Base-by-base conservation (phyloP, 1,284 basidiomycete species). In the Kwoniella shivajii region DNA sequence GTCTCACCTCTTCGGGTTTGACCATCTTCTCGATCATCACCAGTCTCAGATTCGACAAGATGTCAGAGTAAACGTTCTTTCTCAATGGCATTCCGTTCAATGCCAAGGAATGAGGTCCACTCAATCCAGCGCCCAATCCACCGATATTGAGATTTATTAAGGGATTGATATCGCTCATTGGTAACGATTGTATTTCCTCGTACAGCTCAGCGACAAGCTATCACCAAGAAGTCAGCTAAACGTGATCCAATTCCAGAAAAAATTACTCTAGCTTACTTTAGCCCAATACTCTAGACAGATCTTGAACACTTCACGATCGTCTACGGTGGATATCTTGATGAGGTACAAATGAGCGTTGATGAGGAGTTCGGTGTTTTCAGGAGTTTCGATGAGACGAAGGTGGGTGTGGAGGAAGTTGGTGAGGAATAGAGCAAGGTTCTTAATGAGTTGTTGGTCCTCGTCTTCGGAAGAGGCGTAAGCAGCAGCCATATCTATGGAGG, bases 21-120 rank as follows among this genome's bases (percentile, higher is more conserved):
- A 98, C 96, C 96, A 99, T 99, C 72, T 92, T 87, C 79, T 98
- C 95, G 68, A 99, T 97, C 77, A 99, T 93, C 47, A 99, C 95
- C 61, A 99, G 80, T 37, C 96, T 86, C 63, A 99, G 79, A 76
- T 99, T 98, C 47, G 90, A 94, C 56, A 99, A 82, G 27, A 99
- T 92, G 68, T 96, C 92, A 63, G 88, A 86, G 77, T 96, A 97
- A 69, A 95, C 90, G 75, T 92, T 93, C 83, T 98, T 96, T 67
- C 96, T 82, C 66, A 96, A 75, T 4, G 88, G 85, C 77, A 89
- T 86, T 61, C 85, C 87, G 48, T 91, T 81, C 82, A 88, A 84
- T 57, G 80, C 86, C 61, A 83, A 80, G 18, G 84, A 83, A 37
- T 69, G 70, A 1, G 70, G 61, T 2, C 84, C 83, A 24, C 84